phyloP scores from a whole-genome alignment of 78 protist genomes.

The Monocercomonoides exilis region DNA sequence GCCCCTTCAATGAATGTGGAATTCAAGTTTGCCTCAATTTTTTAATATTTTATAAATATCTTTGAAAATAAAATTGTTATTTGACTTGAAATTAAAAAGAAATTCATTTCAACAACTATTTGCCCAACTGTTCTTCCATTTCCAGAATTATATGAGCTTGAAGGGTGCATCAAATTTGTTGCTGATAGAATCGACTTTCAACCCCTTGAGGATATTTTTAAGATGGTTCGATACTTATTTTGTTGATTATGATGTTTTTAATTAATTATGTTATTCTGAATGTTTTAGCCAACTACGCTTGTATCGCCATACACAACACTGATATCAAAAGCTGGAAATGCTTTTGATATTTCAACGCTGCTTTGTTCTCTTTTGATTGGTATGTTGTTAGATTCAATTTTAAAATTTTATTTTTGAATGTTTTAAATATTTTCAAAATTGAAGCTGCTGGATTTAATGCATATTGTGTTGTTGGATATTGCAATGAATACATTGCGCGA shows the following conservation, averaged over 20 bases:
- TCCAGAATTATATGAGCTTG: neutral
- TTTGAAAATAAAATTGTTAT: too few relatives aligned
- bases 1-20: conserved; percentile 4
- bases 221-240: neutral
- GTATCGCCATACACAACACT: conserved; percentile 6
- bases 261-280: neutral
- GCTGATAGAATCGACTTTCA: neutral
- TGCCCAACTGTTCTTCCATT: conserved; percentile 3
- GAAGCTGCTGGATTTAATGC: neutral
- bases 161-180: neutral
- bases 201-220: neutral
- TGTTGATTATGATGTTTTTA: neutral
- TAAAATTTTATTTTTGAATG: too few relatives aligned
- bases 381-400: neutral
- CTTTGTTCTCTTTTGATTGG: neutral
- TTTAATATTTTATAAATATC: neutral
- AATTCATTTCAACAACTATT: neutral
- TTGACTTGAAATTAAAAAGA: neutral
- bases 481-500: neutral
- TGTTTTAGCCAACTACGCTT: neutral
- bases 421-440: too few relatives aligned
- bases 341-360: neutral
- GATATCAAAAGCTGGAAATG: neutral
- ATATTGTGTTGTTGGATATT: neutral
- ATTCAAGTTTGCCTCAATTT: neutral